These are phyloP conservation scores for Halophytophthora polymorphica DNA, from an alignment of 352 stramenopile genomes.

Conservation along the genomic window DNA sequence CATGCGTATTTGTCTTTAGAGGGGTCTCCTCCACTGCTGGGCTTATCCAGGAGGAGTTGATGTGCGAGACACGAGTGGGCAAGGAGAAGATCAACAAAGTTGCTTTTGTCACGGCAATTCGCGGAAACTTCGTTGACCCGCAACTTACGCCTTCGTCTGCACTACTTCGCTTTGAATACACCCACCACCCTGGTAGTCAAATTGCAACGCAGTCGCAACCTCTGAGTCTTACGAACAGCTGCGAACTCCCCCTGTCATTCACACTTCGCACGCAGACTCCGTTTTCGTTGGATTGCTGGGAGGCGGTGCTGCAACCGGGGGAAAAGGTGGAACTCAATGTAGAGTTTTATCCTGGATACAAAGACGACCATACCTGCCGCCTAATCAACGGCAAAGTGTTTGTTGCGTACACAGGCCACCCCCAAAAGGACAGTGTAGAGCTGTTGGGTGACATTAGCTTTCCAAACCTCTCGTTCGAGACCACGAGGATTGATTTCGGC, in stretches of 20 bases:
- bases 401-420: slow-evolving; percentile 85
- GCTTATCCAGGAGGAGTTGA: slow-evolving; percentile 74
- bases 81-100: slow-evolving; percentile 90
- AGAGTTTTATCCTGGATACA: slow-evolving; percentile 93
- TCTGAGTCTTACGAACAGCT: slow-evolving; percentile 86
- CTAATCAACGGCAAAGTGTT: slow-evolving; percentile 83
- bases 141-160: slow-evolving; percentile 72
- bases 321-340: slow-evolving; percentile 83
- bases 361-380: slow-evolving; percentile 89
- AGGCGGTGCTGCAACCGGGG: slow-evolving; percentile 79
- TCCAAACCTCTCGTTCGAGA: slow-evolving; percentile 93
- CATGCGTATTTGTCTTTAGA: slow-evolving; percentile 92
- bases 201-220: slow-evolving; percentile 66
- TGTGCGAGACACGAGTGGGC: slow-evolving; percentile 90
- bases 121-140: slow-evolving; percentile 89
- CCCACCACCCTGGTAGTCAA: slow-evolving; percentile 68
- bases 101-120: slow-evolving; percentile 87
- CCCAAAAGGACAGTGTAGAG: slow-evolving; percentile 88
- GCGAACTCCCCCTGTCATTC: slow-evolving; percentile 88
- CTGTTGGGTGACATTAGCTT: slow-evolving; percentile 92
- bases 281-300: slow-evolving; percentile 91
- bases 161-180: slow-evolving; percentile 86
- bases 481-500: slow-evolving; percentile 89
- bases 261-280: slow-evolving; percentile 87
- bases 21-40: slow-evolving; percentile 68